Base-by-base conservation (phyloP, 2,329 filamentous ascomycete genomes). In the Aspergillus viridinutans region DNA sequence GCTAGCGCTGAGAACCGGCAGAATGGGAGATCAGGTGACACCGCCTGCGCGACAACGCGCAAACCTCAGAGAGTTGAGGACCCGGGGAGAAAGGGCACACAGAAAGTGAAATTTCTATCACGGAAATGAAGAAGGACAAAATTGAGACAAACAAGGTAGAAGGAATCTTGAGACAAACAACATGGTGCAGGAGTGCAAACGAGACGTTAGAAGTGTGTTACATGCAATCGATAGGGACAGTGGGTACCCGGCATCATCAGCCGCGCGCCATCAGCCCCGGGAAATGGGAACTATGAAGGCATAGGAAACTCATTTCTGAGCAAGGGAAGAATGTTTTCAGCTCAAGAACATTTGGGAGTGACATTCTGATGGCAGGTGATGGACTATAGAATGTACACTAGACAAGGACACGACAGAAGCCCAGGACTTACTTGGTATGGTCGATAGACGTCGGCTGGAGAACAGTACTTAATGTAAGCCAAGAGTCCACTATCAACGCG, bases 361-460 rank as follows among this genome's bases (percentile, higher is more conserved):
- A 23, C 42, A 12, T 2, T 20, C 4, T 45, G 42, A 45, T 23
- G 21, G 20, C 42, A 52, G 35, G 32, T 7, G 32, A 17, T 17
- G 14, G 17, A 17, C 32, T 38, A 2, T 38, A 38, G 6, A 38
- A 38, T 38, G 32, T 17, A 7, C 32, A 7, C 14, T 38, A 38
- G 32, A 38, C 14, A 17, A 7, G 12, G 14, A 38, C 32, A 38
- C 32, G 14, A 17, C 14, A 38, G 14, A 12, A 49, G 49, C 26
- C 10, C 21, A 20, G 48, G 48, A 77, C 76, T 76, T 74, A 78
- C 76, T 74, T 76, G 73, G 63, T 71, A 69, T 61, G 76, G 76
- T 60, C 76, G 76, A 71, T 78, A 78, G 55, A 77, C 74, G 76
- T 78, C 76, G 61, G 75, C 76, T 76, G 67, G 51, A 61, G 57